Base-by-base conservation (phyloP, 371 early-diverging fungal genomes). In the Lichtheimia hyalospora region DNA sequence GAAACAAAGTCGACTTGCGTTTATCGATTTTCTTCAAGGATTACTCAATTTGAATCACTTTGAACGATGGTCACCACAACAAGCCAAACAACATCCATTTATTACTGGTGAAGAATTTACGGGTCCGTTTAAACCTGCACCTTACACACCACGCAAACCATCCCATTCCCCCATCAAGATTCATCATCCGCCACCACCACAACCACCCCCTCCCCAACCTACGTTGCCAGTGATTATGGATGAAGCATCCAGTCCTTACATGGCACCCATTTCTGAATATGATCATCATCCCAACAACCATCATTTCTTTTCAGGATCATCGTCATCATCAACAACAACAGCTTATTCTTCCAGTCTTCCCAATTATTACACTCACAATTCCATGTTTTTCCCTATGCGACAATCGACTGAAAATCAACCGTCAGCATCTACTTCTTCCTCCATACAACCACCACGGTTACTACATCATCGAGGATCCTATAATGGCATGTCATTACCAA, bases 41-140 rank as follows among this genome's bases (percentile, higher is more conserved):
- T 71, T 96, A 15, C 74, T 98, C 52, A 88, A 90, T 52, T 62
- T 97, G 21, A 96, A 98, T 59, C 97, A 97, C 3, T 83, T 93
- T 54, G 94, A 92, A 68, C 84, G 99, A 51, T 96, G 96, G 96
- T 89, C 94, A 1, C 97, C 99, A 2, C 93, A 91, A 44, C 96
- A 98, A 70, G 99, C 99, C 3, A 83, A 87, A 25, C 70, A 89
- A 67, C 99, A 98, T 65, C 99, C 98, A 7, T 97, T 98, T 62
- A 92, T 97, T 40, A 96, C 96, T 0, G 95, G 94, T 3, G 91
- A 93, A 65, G 77, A 79, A 18, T 92, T 87, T 44, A 73, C 66
- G 7, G 67, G 61, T 21, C 79, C 74, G 3, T 79, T 75, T 49
- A 71, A 69, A 41, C 79, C 79, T 18, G 41, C 56, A 2, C 71